These are phyloP conservation scores for Dothistroma septosporum DNA, from an alignment of 2,329 filamentous ascomycete genomes.

Conservation along the genomic window DNA sequence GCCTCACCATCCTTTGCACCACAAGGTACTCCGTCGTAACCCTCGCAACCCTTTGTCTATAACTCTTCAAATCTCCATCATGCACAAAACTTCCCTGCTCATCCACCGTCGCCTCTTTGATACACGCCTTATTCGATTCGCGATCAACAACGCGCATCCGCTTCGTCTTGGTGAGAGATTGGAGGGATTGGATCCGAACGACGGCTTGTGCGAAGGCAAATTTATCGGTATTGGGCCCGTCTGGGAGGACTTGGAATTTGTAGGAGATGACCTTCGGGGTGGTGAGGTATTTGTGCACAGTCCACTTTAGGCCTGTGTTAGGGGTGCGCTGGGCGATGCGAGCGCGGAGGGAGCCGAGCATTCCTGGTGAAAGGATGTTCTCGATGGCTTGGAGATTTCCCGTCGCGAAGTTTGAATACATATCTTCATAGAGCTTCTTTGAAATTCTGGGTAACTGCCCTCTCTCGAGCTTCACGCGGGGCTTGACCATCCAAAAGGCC, in stretches of 20 bases:
- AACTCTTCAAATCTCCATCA: constrained; percentile 35
- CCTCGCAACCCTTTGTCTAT: constrained; percentile 35
- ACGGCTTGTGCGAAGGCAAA: constrained; percentile 31
- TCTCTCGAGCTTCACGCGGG: constrained; percentile 26
- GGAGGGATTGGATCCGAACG: constrained; percentile 28
- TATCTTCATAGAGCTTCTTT: constrained; percentile 40
- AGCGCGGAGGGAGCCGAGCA: constrained; percentile 30
- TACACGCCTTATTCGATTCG: constrained; percentile 9
- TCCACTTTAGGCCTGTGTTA: constrained; percentile 31
- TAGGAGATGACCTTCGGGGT: constrained; percentile 28
- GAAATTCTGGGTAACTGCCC: constrained; percentile 37
- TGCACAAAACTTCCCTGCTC: constrained; percentile 27
- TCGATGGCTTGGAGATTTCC: constrained; percentile 34
- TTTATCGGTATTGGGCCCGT: constrained; percentile 26
- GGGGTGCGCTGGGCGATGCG: constrained; percentile 36
- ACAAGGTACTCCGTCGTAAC: constrained; percentile 50
- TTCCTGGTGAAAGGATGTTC: constrained; percentile 20
- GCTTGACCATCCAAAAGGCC: constrained; percentile 16
- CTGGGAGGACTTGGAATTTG: constrained; percentile 14
- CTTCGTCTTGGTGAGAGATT: constrained; percentile 27
- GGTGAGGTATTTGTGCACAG: constrained; percentile 26
- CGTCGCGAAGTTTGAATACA: constrained; percentile 47
- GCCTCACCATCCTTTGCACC: constrained; percentile 43
- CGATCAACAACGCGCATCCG: constrained; percentile 18
- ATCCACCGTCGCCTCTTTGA: constrained; percentile 32